Percentiles rank a stretch among this genome's conserved stretches.
phyloP scores from a whole-genome alignment of 805 yeast genomes.

The Cyberlindnera saturnus region DNA sequence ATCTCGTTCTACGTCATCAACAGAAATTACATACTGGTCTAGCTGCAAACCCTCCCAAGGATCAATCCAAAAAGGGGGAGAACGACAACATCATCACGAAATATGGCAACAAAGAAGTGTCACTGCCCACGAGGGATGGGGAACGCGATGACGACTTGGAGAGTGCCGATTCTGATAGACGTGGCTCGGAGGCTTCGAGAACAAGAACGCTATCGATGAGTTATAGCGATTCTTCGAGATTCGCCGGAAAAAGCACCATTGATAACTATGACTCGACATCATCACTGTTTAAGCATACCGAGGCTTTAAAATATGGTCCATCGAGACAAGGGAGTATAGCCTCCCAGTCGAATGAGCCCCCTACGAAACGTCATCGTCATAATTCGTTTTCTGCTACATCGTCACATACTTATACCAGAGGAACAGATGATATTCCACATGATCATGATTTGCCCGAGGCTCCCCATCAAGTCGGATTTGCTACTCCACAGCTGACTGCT shows the following conservation, averaged over 20 bases:
- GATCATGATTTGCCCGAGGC: constrained; percentile 29
- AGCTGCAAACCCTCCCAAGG: constrained; percentile 39
- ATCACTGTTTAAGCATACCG: constrained; percentile 23
- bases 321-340: constrained; percentile 3
- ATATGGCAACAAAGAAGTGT: constrained; percentile 33
- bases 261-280: constrained; percentile 16
- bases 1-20: constrained; percentile 84
- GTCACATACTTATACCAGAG: constrained; percentile 28
- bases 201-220: neutral
- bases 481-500: constrained; percentile 71
- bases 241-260: constrained; percentile 11
- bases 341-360: constrained; percentile 4
- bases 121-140: constrained; percentile 26
- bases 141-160: constrained; percentile 5
- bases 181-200: constrained; percentile 2
- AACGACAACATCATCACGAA: constrained; percentile 32
- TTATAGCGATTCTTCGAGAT: neutral
- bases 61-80: constrained; percentile 21
- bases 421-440: constrained; percentile 4
- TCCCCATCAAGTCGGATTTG: constrained; percentile 70
- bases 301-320: constrained; percentile 6
- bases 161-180: constrained; percentile 1
- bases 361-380: constrained; percentile 30
- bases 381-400: constrained; percentile 40
- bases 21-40: constrained; percentile 74